Evolutionary conservation across 2,329 filamentous ascomycete species (phyloP), one percentile per base, ranked within the genome.

Genomic region (Xylariales sp.): DNA sequence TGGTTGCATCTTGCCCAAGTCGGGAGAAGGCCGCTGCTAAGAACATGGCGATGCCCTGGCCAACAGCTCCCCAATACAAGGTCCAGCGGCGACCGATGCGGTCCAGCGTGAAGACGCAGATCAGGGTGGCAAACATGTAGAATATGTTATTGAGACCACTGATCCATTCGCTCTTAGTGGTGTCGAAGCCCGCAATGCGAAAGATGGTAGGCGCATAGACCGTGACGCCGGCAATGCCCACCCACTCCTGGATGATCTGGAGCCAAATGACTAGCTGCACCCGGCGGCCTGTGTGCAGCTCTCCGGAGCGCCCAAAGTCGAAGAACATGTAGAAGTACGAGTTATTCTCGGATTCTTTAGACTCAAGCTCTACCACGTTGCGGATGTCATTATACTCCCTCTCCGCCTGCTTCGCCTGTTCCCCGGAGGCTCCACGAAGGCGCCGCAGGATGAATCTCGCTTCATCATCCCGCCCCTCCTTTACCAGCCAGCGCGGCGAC

Each of bases 201-300:
- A 86, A 86, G 38, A 87, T 74, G 3, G 67, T 69, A 0, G 66
- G 67, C 0, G 67, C 69, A 32, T 72, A 35, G 21, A 39, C 71
- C 0, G 81, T 85, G 3, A 86, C 78, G 29, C 79, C 81, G 0
- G 81, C 80, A 43, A 86, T 85, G 0, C 82, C 80, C 36, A 81
- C 72, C 78, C 81, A 84, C 49, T 83, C 76, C 50, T 85, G 81
- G 52, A 85, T 73, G 30, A 85, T 81, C 59, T 85, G 81, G 7
- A 86, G 66, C 81, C 81, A 86, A 24, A 87, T 69, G 4, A 83
- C 81, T 2, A 87, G 69, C 49, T 85, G 81, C 0, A 85, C 80
- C 5, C 83, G 75, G 2, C 83, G 70, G 1, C 74, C 83, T 0
- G 76, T 81, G 45, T 86, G 81, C 7, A 86, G 57, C 36, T 83